Conservation (phyloP, 371 early-diverging fungal genomes). For the Paraphysoderma sedebokerense region DNA sequence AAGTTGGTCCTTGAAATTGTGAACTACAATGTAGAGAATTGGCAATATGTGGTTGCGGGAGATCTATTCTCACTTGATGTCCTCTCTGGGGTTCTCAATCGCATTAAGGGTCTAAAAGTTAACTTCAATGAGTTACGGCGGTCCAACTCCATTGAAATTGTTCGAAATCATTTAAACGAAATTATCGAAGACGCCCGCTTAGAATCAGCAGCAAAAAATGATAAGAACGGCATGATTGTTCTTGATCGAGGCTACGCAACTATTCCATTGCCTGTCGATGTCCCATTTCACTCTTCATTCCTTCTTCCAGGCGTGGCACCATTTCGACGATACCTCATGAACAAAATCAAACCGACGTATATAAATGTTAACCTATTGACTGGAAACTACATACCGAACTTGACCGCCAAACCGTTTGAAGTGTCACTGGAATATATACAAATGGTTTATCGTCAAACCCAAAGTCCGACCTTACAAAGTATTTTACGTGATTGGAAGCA, state of each 20-base stretch:
- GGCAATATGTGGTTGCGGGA: slow-evolving; percentile 92
- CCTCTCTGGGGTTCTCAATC: slow-evolving; percentile 65
- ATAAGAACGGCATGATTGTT: slow-evolving; percentile 41
- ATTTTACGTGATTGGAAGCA: neutral
- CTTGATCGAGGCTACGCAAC: slow-evolving; percentile 84
- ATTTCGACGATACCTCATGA: slow-evolving; percentile 75
- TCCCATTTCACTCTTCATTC: slow-evolving; percentile 93
- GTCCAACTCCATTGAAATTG: slow-evolving; percentile 69
- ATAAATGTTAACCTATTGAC: slow-evolving; percentile 58
- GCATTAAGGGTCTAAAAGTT: slow-evolving; percentile 43
- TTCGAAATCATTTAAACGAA: slow-evolving; percentile 58
- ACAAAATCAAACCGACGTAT: slow-evolving; percentile 58
- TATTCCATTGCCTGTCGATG: slow-evolving; percentile 88
- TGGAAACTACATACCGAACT: slow-evolving; percentile 84
- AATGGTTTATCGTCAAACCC: slow-evolving; percentile 51
- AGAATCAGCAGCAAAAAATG: slow-evolving; percentile 36
- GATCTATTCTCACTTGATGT: slow-evolving; percentile 60
- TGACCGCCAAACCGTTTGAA: slow-evolving; percentile 82
- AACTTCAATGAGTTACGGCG: slow-evolving; percentile 71
- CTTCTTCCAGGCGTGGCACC: slow-evolving; percentile 74
- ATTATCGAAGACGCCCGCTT: slow-evolving; percentile 61
- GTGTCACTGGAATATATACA: slow-evolving; percentile 62
- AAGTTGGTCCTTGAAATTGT: slow-evolving; percentile 93
- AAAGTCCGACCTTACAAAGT: slow-evolving; percentile 43
- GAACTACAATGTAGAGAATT: slow-evolving; percentile 91